Percentiles rank a stretch among this genome's conserved stretches.
phyloP scores from a whole-genome alignment of 1,284 basidiomycete species.

The Ganoderma meredithae region DNA sequence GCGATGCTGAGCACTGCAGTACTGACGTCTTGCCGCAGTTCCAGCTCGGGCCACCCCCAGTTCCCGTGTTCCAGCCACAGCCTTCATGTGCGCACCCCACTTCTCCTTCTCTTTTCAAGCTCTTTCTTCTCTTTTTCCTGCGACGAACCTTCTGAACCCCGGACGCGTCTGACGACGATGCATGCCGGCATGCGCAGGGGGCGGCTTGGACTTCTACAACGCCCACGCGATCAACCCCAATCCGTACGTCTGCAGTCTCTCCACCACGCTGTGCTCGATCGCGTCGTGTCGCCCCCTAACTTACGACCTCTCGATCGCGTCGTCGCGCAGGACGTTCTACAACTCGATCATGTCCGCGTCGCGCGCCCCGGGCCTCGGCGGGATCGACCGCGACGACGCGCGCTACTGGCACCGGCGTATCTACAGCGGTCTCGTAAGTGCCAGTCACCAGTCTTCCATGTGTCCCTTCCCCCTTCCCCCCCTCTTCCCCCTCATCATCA shows the following conservation, averaged over 20 bases:
- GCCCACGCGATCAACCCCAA: conserved; percentile 64
- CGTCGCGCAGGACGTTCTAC: conserved; percentile 46
- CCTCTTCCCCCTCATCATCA: no score
- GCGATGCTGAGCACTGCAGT: no score
- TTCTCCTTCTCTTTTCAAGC: conserved; percentile 27
- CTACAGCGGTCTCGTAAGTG: conserved; percentile 62
- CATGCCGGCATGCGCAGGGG: conserved; percentile 48
- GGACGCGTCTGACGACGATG: conserved; percentile 7
- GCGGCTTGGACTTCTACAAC: conserved; percentile 65
- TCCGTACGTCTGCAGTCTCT: conserved; percentile 50
- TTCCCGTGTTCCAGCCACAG: conserved; percentile 64
- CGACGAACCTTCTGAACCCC: background rate
- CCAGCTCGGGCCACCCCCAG: conserved; percentile 60
- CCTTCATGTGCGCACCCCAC: conserved; percentile 52
- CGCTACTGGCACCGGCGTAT: conserved; percentile 63
- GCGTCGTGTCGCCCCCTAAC: background rate
- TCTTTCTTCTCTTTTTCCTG: background rate
- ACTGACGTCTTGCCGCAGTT: conserved; percentile 43
- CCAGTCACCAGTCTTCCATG: background rate
- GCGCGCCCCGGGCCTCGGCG: conserved; percentile 50
- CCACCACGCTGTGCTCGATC: background rate
- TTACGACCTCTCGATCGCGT: background rate
- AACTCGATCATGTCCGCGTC: conserved; percentile 56
- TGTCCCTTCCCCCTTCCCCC: background rate
- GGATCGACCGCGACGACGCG: conserved; percentile 52